Percentiles rank a stretch among this genome's conserved stretches.
Evolutionary conservation across 768 basidiomycete species (phyloP).

Genomic region (Serendipita sp.): DNA sequence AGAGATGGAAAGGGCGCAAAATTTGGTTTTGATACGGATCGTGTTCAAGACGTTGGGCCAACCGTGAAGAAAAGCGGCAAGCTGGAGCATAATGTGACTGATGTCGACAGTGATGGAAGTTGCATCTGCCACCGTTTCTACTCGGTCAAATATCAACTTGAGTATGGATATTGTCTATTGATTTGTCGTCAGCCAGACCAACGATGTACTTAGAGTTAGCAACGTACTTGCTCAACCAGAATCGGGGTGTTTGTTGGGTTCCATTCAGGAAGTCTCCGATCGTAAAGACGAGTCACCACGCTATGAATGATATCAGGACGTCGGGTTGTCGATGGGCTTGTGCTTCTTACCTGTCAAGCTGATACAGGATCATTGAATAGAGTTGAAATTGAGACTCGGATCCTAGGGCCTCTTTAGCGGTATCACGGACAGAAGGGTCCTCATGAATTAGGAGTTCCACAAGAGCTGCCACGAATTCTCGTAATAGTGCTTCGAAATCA

Average conservation of each 20-base stretch:
- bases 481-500: constrained; percentile 29
- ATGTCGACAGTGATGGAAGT: constrained; percentile 31
- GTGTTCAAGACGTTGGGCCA: constrained; percentile 33
- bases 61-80: constrained; percentile 50
- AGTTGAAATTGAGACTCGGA: constrained; percentile 56
- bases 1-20: constrained; percentile 53
- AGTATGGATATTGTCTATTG: constrained; percentile 55
- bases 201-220: not conserved
- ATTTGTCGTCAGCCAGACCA: not conserved
- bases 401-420: constrained; percentile 65
- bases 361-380: constrained; percentile 47
- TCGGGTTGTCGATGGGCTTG: not conserved
- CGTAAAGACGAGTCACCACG: constrained; percentile 12
- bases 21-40: constrained; percentile 55
- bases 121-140: constrained; percentile 39
- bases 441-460: constrained; percentile 53
- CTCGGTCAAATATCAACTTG: constrained; percentile 62
- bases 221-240: constrained; percentile 56
- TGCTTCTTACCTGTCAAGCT: constrained; percentile 51
- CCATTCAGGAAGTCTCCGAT: constrained; percentile 10
- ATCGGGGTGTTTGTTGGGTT: constrained; percentile 17
- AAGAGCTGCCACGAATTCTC: constrained; percentile 48
- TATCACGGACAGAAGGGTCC: constrained; percentile 52
- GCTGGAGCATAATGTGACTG: constrained; percentile 23
- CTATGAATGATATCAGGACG: constrained; percentile 23